These are phyloP conservation scores for Neophaeococcomyces aloes DNA, from an alignment of 2,329 filamentous ascomycete genomes.

Conservation along the genomic window DNA sequence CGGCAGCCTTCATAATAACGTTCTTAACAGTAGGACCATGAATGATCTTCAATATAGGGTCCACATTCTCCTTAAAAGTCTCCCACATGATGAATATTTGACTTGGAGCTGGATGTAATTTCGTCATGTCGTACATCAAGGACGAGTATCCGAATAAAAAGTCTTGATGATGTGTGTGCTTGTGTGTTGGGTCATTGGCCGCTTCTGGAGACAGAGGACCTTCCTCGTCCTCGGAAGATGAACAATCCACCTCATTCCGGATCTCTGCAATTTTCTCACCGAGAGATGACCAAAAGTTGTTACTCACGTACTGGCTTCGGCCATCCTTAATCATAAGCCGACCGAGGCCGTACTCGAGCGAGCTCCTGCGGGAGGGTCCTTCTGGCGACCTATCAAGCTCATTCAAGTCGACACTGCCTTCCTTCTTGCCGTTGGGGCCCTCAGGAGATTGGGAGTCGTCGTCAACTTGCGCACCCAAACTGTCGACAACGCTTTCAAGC, in stretches of 20 bases:
- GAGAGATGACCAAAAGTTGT: slow-evolving; percentile 50
- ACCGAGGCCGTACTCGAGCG: slow-evolving; percentile 41
- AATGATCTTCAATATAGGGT: slow-evolving; percentile 50
- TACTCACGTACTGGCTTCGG: slow-evolving; percentile 51
- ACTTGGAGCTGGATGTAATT: slow-evolving; percentile 44
- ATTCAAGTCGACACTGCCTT: too few relatives aligned
- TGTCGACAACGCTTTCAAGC: slow-evolving; percentile 52
- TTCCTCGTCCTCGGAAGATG: slow-evolving; percentile 46
- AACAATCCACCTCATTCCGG: slow-evolving; percentile 49
- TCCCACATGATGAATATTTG: slow-evolving; percentile 46
- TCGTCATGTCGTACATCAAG: slow-evolving; percentile 43
- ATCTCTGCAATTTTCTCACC: slow-evolving; percentile 56
- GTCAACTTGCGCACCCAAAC: slow-evolving; percentile 39
- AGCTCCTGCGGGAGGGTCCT: slow-evolving; percentile 2
- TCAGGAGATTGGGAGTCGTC: slow-evolving; percentile 19
- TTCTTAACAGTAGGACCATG: slow-evolving; percentile 46
- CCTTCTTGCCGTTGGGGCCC: too few relatives aligned
- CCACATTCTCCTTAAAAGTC: slow-evolving; percentile 51
- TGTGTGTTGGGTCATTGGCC: slow-evolving; percentile 24
- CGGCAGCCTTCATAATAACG: slow-evolving; percentile 41
- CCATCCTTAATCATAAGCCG: slow-evolving; percentile 50
- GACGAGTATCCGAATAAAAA: slow-evolving; percentile 54
- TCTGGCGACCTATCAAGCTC: neutral
- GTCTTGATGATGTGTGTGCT: slow-evolving; percentile 42
- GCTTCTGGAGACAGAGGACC: slow-evolving; percentile 36